Conservation (phyloP, 2,329 filamentous ascomycete genomes). For the Alternaria sp. region DNA sequence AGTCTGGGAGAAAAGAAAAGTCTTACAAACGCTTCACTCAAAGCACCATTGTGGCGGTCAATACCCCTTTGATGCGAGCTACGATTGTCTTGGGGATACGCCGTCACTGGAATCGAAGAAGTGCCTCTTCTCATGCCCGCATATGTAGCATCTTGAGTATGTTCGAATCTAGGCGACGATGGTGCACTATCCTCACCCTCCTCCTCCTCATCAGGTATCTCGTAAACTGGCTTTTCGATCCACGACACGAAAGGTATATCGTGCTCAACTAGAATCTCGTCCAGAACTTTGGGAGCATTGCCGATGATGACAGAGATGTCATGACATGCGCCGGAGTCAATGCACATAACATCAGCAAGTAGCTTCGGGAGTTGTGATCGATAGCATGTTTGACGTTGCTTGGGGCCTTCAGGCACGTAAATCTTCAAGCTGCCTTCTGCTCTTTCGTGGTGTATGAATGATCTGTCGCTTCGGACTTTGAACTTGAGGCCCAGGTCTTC, state of each 20-base stretch:
- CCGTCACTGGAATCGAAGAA: neutral
- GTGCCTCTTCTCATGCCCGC: neutral
- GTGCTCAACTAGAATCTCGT: slow-evolving; percentile 27
- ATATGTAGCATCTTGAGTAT: neutral
- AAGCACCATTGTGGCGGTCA: slow-evolving; percentile 32
- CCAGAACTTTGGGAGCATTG: slow-evolving; percentile 10
- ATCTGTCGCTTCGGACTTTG: slow-evolving; percentile 25
- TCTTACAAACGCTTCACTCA: slow-evolving; percentile 38
- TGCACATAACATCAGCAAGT: slow-evolving; percentile 18
- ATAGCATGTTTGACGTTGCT: slow-evolving; percentile 24
- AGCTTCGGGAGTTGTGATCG: slow-evolving; percentile 29
- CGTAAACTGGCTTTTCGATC: slow-evolving; percentile 23
- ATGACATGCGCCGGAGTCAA: slow-evolving; percentile 10
- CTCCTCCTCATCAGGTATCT: neutral
- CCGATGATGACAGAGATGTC: slow-evolving; percentile 25
- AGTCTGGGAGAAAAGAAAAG: neutral
- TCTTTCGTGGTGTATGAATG: slow-evolving; percentile 25
- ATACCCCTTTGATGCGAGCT: slow-evolving; percentile 11
- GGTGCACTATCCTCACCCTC: neutral
- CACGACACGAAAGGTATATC: slow-evolving; percentile 30
- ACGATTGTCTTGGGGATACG: neutral
- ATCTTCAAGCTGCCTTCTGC: slow-evolving; percentile 19
- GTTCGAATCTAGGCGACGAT: too few species aligned
- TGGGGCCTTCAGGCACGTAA: slow-evolving; percentile 25
- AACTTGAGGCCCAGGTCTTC: neutral